Evolutionary conservation across 495 filamentous ascomycete species (phyloP).

Genomic region (Melanomma pulvis-pyrius): DNA sequence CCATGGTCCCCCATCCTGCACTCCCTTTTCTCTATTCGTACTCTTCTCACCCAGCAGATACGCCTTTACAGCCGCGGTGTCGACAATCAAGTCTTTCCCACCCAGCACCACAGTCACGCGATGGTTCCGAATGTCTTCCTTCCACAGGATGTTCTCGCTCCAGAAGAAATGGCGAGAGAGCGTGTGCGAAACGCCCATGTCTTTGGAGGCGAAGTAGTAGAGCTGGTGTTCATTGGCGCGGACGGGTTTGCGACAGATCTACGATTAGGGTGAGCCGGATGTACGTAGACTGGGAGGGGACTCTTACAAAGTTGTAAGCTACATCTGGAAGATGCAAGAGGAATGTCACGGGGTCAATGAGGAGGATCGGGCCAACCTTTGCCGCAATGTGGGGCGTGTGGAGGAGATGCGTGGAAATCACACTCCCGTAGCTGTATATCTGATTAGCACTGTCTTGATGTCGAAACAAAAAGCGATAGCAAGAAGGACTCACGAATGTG

Average conservation of each 20-base stretch:
- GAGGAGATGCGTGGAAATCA: slow-evolving; percentile 63
- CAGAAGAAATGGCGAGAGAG: slow-evolving; percentile 67
- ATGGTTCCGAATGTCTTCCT: slow-evolving; percentile 56
- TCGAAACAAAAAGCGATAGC: neutral
- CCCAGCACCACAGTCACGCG: slow-evolving; percentile 59
- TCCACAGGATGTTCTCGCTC: slow-evolving; percentile 68
- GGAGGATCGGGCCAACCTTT: slow-evolving; percentile 52
- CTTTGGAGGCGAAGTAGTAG: slow-evolving; percentile 67
- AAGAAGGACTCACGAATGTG: slow-evolving; percentile 52
- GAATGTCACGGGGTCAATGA: slow-evolving; percentile 67
- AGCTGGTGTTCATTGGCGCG: slow-evolving; percentile 65
- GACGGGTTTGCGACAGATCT: slow-evolving; percentile 50
- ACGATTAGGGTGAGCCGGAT: neutral
- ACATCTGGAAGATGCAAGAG: slow-evolving; percentile 69
- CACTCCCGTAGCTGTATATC: slow-evolving; percentile 53
- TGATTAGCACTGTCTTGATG: neutral
- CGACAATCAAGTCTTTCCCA: slow-evolving; percentile 65
- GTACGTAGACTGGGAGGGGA: slow-evolving; percentile 40
- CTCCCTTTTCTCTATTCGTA: slow-evolving; percentile 9
- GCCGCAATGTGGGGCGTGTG: slow-evolving; percentile 47
- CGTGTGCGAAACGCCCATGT: slow-evolving; percentile 62
- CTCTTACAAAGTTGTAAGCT: slow-evolving; percentile 63
- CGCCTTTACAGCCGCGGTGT: slow-evolving; percentile 57
- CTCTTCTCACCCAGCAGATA: slow-evolving; percentile 51
- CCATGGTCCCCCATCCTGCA: slow-evolving; percentile 51